Percentiles rank a stretch among this genome's conserved stretches.
These are phyloP conservation scores for Fraxinus latifolia DNA, from an alignment of 305 asterid genomes.

Conservation along the genomic window DNA sequence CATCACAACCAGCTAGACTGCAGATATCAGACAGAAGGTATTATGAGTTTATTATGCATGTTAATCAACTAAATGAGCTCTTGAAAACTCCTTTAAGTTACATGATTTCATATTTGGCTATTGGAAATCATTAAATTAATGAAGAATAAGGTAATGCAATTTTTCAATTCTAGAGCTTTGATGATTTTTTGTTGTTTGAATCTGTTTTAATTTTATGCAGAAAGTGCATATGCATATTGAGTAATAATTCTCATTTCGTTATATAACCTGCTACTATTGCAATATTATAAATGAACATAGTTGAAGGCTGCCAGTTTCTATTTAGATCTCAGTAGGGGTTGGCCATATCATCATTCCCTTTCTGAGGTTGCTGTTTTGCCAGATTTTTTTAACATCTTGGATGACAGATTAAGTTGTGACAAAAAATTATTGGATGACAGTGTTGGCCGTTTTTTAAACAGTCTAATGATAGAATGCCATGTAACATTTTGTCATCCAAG, in stretches of 20 bases:
- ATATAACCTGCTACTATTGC: background rate
- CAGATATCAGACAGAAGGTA: slow-evolving; percentile 51
- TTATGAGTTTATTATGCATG: slow-evolving; percentile 2
- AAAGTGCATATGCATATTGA: background rate
- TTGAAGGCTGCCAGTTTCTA: background rate
- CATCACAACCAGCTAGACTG: slow-evolving; percentile 39
- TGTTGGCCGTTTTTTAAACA: too few relatives aligned
- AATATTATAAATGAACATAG: background rate
- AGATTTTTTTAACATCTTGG: too few relatives aligned
- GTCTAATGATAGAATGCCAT: too few relatives aligned
- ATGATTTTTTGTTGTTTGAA: background rate
- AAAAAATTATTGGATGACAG: too few relatives aligned
- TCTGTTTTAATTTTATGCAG: background rate
- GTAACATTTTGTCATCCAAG: too few relatives aligned
- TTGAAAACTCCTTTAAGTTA: background rate
- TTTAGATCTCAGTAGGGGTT: background rate
- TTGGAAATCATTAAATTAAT: slow-evolving; percentile 1
- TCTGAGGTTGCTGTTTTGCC: too few relatives aligned
- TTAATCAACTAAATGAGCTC: background rate
- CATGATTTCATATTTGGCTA: slow-evolving; percentile 1
- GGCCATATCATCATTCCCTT: background rate
- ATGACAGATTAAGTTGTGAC: too few relatives aligned
- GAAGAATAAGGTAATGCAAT: background rate
- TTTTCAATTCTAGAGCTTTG: background rate
- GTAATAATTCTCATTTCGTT: background rate